Conservation (phyloP, 768 basidiomycete species). For the Termitomyces sp. region DNA sequence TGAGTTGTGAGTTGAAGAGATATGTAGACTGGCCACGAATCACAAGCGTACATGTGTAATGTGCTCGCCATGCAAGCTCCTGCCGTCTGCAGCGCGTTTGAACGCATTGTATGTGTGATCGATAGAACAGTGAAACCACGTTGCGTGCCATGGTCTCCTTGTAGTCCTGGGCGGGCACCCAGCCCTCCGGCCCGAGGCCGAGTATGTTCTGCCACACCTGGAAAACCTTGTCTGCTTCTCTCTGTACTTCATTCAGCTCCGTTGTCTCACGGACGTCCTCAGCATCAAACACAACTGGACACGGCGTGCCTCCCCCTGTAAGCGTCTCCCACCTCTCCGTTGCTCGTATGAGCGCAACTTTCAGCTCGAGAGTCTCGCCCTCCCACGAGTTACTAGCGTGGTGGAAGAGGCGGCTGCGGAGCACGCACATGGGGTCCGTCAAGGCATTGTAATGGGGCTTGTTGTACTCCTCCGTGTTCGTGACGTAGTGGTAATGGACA, state of each 20-base stretch:
- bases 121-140: slow-evolving; percentile 11
- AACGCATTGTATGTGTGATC: slow-evolving; percentile 14
- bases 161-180: not conserved
- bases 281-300: not conserved
- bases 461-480: not conserved
- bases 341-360: too few relatives aligned
- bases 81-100: slow-evolving; percentile 18
- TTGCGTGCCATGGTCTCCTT: not conserved
- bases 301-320: not conserved
- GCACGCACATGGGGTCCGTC: not conserved
- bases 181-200: not conserved
- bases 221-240: too few relatives aligned
- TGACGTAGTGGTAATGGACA: not conserved
- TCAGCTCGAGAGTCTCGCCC: too few relatives aligned
- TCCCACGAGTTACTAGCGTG: too few relatives aligned
- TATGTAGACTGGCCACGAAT: slow-evolving; percentile 17
- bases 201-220: not conserved
- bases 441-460: not conserved
- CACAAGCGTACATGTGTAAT: slow-evolving; percentile 23
- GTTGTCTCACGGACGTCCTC: too few relatives aligned
- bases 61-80: slow-evolving; percentile 11
- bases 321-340: too few relatives aligned
- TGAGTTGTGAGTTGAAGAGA: slow-evolving; percentile 11
- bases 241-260: too few relatives aligned
- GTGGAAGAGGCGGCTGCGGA: not conserved